phyloP scores from a whole-genome alignment of 176 grass and related monocot genomes.

The Rhynchospora breviuscula region DNA sequence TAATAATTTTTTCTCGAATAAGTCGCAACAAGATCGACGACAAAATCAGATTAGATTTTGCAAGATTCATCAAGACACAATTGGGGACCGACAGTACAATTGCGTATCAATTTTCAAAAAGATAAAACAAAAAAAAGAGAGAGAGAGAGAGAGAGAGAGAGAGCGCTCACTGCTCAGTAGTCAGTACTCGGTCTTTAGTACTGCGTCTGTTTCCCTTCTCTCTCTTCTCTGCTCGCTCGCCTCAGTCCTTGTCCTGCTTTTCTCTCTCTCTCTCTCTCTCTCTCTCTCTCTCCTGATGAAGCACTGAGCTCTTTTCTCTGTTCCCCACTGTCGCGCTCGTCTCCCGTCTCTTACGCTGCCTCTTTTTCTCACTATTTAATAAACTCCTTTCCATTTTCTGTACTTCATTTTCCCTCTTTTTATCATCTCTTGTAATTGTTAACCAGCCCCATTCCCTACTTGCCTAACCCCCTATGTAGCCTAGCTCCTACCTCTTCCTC shows the following conservation, averaged over 20 bases:
- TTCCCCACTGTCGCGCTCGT: neutral
- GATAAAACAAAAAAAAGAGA: neutral
- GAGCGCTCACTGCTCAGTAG: neutral
- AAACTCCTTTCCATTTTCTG: constrained; percentile 14
- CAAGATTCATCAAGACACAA: neutral
- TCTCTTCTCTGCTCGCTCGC: constrained; percentile 5
- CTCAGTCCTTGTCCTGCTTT: constrained; percentile 8
- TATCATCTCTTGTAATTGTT: constrained; percentile 13
- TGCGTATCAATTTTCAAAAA: neutral
- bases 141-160: neutral
- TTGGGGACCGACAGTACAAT: neutral
- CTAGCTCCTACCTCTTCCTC: neutral
- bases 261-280: neutral
- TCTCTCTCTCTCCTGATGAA: neutral
- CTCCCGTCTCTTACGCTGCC: constrained; percentile 29
- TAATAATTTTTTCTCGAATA: too few species aligned
- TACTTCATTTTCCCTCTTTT: constrained; percentile 15
- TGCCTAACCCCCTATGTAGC: neutral
- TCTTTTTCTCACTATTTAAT: constrained; percentile 10
- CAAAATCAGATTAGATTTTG: neutral
- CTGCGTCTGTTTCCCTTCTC: constrained; percentile 2
- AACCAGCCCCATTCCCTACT: constrained; percentile 2
- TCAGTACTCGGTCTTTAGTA: constrained; percentile 17
- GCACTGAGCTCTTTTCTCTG: constrained; percentile 25
- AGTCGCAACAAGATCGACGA: too few species aligned